Conservation (phyloP, 2,329 filamentous ascomycete species). For the Colletotrichum coccodes region DNA sequence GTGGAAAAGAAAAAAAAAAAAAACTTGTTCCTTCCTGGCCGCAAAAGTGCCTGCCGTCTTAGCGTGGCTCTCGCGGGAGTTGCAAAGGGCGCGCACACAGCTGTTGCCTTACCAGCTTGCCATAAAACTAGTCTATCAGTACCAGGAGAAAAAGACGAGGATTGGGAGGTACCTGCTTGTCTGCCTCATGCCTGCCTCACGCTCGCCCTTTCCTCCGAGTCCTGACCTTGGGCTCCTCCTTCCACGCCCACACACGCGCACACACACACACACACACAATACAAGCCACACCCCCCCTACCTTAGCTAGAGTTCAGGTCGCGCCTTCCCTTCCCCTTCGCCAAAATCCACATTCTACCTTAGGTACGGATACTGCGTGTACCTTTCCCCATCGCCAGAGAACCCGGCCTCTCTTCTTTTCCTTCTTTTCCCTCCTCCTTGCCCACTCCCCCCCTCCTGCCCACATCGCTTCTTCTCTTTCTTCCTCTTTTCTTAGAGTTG, state of each 20-base stretch:
- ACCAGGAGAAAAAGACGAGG: neutral
- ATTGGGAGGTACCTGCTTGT: neutral
- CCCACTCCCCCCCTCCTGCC: constrained; percentile 36
- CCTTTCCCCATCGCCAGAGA: constrained; percentile 19
- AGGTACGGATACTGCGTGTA: neutral
- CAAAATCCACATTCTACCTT: constrained; percentile 20
- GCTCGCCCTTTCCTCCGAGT: neutral
- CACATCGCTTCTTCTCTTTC: constrained; percentile 21
- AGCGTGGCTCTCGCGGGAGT: neutral
- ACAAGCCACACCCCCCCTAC: neutral
- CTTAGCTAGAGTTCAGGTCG: constrained; percentile 14
- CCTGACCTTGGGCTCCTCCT: neutral
- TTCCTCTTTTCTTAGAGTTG: constrained; percentile 32
- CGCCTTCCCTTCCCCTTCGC: constrained; percentile 1
- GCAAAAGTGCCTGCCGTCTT: neutral
- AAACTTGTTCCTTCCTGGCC: neutral
- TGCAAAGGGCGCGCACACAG: neutral
- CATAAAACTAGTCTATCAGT: too few relatives aligned
- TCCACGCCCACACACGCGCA: neutral
- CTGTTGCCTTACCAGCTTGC: too few relatives aligned
- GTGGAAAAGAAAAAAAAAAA: neutral
- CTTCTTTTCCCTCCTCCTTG: constrained; percentile 41
- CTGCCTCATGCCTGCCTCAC: neutral
- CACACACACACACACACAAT: neutral
- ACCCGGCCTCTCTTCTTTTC: constrained; percentile 44